These are phyloP conservation scores for Lactifluus echinatus DNA, from an alignment of 768 basidiomycete species.

Conservation along the genomic window DNA sequence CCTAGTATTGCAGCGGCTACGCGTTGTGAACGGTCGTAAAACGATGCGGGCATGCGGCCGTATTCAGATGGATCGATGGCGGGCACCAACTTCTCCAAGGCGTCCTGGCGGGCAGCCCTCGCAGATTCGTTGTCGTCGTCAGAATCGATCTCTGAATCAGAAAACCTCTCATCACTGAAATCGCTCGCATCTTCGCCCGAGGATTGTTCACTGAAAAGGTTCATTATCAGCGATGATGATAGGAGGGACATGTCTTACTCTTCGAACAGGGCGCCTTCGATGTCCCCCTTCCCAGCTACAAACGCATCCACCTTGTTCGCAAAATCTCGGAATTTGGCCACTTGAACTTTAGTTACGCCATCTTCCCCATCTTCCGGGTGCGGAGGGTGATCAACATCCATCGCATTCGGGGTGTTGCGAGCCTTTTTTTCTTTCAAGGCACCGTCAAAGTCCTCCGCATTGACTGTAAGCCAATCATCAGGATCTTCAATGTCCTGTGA, in stretches of 20 bases:
- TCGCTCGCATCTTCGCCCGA: slow-evolving; percentile 38
- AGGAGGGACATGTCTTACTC: slow-evolving; percentile 49
- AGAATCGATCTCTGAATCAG: slow-evolving; percentile 25
- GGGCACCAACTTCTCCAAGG: slow-evolving; percentile 77
- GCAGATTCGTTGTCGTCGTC: slow-evolving; percentile 20
- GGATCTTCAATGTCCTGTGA: slow-evolving; percentile 48
- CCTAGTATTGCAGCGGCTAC: slow-evolving; percentile 41
- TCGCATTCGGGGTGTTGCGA: slow-evolving; percentile 27
- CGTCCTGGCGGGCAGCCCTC: slow-evolving; percentile 43
- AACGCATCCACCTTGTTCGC: slow-evolving; percentile 86
- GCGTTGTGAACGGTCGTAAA: slow-evolving; percentile 60
- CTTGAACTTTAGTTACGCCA: slow-evolving; percentile 51
- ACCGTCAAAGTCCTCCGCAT: slow-evolving; percentile 66
- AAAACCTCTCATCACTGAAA: slow-evolving; percentile 35
- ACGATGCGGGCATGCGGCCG: slow-evolving; percentile 75
- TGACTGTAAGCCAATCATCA: slow-evolving; percentile 83
- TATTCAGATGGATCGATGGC: slow-evolving; percentile 76
- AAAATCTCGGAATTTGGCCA: slow-evolving; percentile 60
- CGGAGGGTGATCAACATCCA: slow-evolving; percentile 40
- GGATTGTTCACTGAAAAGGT: slow-evolving; percentile 39
- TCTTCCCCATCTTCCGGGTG: slow-evolving; percentile 36
- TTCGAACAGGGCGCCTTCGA: slow-evolving; percentile 83
- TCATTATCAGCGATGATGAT: neutral
- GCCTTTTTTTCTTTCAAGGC: slow-evolving; percentile 43
- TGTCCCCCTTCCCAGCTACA: slow-evolving; percentile 79